Evolutionary conservation across 1,284 basidiomycete genomes (phyloP).

Genomic region (Ganoderma lingzhi): DNA sequence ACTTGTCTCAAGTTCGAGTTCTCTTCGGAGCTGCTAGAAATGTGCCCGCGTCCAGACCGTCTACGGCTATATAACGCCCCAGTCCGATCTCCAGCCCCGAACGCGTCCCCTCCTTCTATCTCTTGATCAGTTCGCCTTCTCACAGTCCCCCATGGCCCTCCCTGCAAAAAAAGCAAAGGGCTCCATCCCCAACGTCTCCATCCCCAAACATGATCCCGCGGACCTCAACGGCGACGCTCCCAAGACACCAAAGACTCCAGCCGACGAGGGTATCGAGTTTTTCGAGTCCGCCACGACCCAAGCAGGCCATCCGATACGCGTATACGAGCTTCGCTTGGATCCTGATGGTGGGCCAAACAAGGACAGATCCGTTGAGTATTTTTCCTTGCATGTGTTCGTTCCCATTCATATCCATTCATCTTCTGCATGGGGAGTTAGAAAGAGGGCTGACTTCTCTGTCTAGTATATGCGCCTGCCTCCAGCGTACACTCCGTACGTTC

Average conservation of each 20-base stretch:
- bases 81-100: constrained; percentile 15
- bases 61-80: constrained; percentile 29
- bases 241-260: constrained; percentile 84
- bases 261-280: constrained; percentile 90
- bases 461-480: constrained; percentile 96
- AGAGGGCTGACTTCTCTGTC: constrained; percentile 14
- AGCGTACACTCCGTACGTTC: constrained; percentile 86
- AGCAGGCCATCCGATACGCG: constrained; percentile 62
- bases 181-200: constrained; percentile 33
- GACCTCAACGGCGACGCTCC: constrained; percentile 31
- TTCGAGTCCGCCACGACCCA: constrained; percentile 74
- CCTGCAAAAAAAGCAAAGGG: constrained; percentile 33
- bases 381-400: constrained; percentile 5
- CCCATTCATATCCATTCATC: background rate
- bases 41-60: constrained; percentile 24
- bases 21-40: constrained; percentile 12
- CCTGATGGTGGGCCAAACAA: constrained; percentile 90
- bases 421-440: background rate
- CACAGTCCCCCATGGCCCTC: constrained; percentile 29
- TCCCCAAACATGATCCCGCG: constrained; percentile 32
- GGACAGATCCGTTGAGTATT: constrained; percentile 76
- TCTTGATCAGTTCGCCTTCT: constrained; percentile 9
- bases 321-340: constrained; percentile 88
- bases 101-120: constrained; percentile 20
- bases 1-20: constrained; percentile 18